Base-by-base conservation (phyloP, 306 rosid genomes). In the Betula pendula region DNA sequence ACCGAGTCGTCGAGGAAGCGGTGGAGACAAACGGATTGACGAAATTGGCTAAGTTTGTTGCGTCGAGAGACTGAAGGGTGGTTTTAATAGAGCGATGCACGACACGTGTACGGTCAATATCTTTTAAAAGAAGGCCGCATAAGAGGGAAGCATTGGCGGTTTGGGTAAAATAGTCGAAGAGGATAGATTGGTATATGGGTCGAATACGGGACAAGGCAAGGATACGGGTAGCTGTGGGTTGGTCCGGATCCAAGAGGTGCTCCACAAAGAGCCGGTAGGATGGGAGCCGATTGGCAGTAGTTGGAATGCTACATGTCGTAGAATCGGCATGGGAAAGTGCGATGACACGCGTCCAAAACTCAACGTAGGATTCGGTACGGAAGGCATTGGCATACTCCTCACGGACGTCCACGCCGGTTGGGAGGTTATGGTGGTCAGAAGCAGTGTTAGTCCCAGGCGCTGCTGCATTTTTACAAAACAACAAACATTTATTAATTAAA, bases 331-430 rank as follows among this genome's bases (percentile, higher is more conserved):
- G 65, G 17, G 89, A 77, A 53, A 85, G 53, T 0, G 85, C 47
- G 11, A 75, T n/a, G 75, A 94, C 92, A 59, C 86, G 94, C 71
- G 93, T 85, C 97, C 97, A 94, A 7, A 91, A 94, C 1, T 91
- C 93, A 0, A 90, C 53, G 78, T 92, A 92, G 11, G 98, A 94
- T 50, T 90, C 90, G 0, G 98, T 94, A 3, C 97, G 98, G 10
- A 94, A 90, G 56, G 94, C 96, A 31, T 87, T 88, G 0, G 91
- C 97, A 6, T 91, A 91, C 80, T 91, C 97, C 50, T 91, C 97
- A 8, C 85, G 72, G 8, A 94, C 88, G 42, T 94, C 92, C 43
- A 84, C 87, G 0, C 35, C 2, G 0, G 47, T 51, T 74, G 88
- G 29, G 7, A 51, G 13, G 17, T 63, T 83, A 8, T n/a, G 24